Evolutionary conservation across 139 green algal genomes (phyloP).

Genomic region (Tetradesmus lagerheimii): DNA sequence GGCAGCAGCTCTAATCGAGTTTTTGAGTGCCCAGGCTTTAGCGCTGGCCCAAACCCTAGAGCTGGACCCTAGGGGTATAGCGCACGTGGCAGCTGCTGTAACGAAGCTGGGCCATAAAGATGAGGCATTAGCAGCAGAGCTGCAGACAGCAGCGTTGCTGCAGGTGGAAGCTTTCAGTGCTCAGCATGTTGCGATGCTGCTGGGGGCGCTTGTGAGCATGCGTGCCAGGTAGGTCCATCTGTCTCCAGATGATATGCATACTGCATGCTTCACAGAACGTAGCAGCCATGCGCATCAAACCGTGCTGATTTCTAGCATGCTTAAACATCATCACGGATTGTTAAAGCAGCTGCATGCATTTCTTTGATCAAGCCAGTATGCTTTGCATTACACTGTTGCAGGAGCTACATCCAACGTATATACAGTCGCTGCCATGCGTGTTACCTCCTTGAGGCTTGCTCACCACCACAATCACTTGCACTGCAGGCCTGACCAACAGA

Average conservation of each 20-base stretch:
- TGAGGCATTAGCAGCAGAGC: not conserved
- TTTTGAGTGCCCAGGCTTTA: not conserved
- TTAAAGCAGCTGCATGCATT: too few relatives aligned
- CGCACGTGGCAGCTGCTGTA: not conserved
- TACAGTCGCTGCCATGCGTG: too few relatives aligned
- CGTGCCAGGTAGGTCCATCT: not conserved
- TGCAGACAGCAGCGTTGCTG: constrained; percentile 14
- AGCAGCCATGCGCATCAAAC: too few relatives aligned
- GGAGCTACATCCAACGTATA: too few relatives aligned
- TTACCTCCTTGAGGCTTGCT: too few relatives aligned
- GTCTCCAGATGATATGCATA: too few relatives aligned
- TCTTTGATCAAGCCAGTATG: too few relatives aligned
- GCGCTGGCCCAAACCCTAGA: not conserved
- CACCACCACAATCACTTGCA: not conserved
- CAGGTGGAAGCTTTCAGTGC: not conserved
- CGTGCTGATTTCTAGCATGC: too few relatives aligned
- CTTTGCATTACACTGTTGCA: too few relatives aligned
- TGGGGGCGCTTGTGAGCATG: not conserved
- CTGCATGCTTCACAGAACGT: too few relatives aligned
- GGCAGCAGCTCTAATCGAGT: constrained; percentile 1
- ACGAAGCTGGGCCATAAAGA: constrained; percentile 25
- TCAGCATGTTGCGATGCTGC: constrained; percentile 21
- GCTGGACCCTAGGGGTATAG: constrained; percentile 15
- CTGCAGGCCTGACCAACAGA: constrained; percentile 2
- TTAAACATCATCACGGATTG: too few relatives aligned